These are phyloP conservation scores for Ananas comosus DNA, from an alignment of 176 grass and related monocot species.

Conservation along the genomic window DNA sequence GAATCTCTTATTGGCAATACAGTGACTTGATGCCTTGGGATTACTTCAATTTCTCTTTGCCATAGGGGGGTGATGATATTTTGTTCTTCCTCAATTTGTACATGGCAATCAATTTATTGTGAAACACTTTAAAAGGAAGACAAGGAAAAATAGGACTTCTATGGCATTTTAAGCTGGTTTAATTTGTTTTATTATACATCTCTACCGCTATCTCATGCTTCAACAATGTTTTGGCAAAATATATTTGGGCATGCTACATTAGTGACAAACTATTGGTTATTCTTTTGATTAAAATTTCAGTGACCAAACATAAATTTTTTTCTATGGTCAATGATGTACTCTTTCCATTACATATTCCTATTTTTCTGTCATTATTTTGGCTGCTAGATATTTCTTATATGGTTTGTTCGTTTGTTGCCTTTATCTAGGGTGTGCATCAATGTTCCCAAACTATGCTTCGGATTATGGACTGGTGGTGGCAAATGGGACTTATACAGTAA, in stretches of 20 bases:
- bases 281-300: neutral
- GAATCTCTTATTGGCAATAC: too few relatives aligned
- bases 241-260: neutral
- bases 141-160: neutral
- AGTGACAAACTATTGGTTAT: neutral
- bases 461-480: constrained; percentile 59
- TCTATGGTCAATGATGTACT: neutral
- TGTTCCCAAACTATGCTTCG: constrained; percentile 41
- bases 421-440: constrained; percentile 50
- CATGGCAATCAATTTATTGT: too few relatives aligned
- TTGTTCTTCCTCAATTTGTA: constrained; percentile 6
- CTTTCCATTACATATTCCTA: neutral
- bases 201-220: neutral
- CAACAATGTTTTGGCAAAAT: neutral
- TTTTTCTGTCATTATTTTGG: constrained; percentile 1
- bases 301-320: neutral
- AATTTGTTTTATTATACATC: neutral
- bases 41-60: too few relatives aligned
- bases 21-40: too few relatives aligned
- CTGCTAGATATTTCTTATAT: neutral
- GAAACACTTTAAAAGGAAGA: neutral
- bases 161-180: neutral
- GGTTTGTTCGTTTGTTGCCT: neutral
- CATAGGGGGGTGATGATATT: constrained; percentile 8
- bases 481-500: constrained; percentile 74